Evolutionary conservation across 768 basidiomycete genomes (phyloP).

Genomic region (Phaffia tasmanica): DNA sequence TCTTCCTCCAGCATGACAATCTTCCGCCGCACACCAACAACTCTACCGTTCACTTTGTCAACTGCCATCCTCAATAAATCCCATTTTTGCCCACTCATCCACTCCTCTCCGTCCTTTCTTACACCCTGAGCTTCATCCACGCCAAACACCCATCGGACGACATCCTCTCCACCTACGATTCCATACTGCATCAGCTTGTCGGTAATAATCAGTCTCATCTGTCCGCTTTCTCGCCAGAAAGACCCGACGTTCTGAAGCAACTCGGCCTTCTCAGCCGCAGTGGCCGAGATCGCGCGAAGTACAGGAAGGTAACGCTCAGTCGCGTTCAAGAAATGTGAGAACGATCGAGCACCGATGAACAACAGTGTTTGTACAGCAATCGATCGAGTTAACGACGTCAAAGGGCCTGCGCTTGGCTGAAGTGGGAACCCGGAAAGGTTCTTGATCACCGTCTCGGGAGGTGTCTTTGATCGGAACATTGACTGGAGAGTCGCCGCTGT

Average conservation of each 20-base stretch:
- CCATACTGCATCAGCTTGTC: conserved; percentile 99
- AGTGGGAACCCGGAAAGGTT: conserved; percentile 61
- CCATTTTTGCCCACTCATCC: conserved; percentile 56
- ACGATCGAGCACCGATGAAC: conserved; percentile 84
- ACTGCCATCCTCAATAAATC: conserved; percentile 67
- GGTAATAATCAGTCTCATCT: conserved; percentile 83
- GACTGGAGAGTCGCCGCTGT: conserved; percentile 64
- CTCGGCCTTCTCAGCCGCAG: conserved; percentile 42
- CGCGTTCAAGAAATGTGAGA: conserved; percentile 94
- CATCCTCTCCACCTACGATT: conserved; percentile 85
- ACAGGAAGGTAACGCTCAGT: conserved; percentile 85
- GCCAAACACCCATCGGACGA: conserved; percentile 70
- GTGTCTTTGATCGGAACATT: conserved; percentile 55
- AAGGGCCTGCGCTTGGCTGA: conserved; percentile 50
- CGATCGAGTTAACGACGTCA: conserved; percentile 58
- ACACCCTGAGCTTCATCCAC: conserved; percentile 28
- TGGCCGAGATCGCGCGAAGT: conserved; percentile 52
- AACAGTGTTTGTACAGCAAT: conserved; percentile 79
- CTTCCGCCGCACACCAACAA: conserved; percentile 62
- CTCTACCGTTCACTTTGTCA: conserved; percentile 83
- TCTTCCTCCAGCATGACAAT: conserved; percentile 68
- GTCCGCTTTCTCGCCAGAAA: conserved; percentile 76
- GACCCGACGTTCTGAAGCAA: conserved; percentile 58
- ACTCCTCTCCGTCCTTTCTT: conserved; percentile 34
- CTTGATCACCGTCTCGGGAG: conserved; percentile 62